A percentile compares a stretch with the other conserved stretches of the same genome.
Conservation (phyloP, 1,284 basidiomycete species). For the Cutaneotrichosporon cyanovorans region DNA sequence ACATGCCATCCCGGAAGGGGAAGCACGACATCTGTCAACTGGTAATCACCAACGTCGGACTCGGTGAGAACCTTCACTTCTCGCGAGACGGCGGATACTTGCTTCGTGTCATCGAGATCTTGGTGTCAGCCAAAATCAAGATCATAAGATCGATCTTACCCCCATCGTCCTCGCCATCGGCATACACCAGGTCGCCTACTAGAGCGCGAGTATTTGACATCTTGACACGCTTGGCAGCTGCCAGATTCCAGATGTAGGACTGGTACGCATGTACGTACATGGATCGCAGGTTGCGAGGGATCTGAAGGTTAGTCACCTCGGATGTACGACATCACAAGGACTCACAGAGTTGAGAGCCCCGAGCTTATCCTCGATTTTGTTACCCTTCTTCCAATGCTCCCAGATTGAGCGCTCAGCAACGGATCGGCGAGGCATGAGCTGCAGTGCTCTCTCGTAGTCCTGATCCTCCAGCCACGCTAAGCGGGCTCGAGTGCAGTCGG, state of each 20-base stretch:
- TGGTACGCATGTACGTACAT: conserved; percentile 99
- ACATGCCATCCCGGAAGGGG: conserved; percentile 90
- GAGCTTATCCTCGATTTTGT: conserved; percentile 73
- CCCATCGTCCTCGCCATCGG: conserved; percentile 49
- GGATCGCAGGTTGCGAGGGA: conserved; percentile 84
- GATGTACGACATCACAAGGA: conserved; percentile 8
- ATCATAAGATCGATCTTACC: not conserved
- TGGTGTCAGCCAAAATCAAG: not conserved
- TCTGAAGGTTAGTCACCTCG: conserved; percentile 52
- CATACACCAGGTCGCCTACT: conserved; percentile 75
- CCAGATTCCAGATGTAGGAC: conserved; percentile 95
- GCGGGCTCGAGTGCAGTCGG: conserved; percentile 70
- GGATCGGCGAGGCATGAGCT: conserved; percentile 75
- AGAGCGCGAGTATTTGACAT: conserved; percentile 70
- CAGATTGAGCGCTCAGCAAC: conserved; percentile 88
- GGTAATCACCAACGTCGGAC: conserved; percentile 67
- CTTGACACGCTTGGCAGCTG: conserved; percentile 84
- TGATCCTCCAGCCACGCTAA: conserved; percentile 73
- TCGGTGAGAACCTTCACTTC: conserved; percentile 69
- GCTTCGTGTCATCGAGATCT: conserved; percentile 6
- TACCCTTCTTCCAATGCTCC: conserved; percentile 78
- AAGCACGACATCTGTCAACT: conserved; percentile 90
- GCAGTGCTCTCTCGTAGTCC: conserved; percentile 67
- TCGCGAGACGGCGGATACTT: conserved; percentile 34
- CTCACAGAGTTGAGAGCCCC: conserved; percentile 74